phyloP scores from a whole-genome alignment of 345 rosid genomes.

The Populus ilicifolia region DNA sequence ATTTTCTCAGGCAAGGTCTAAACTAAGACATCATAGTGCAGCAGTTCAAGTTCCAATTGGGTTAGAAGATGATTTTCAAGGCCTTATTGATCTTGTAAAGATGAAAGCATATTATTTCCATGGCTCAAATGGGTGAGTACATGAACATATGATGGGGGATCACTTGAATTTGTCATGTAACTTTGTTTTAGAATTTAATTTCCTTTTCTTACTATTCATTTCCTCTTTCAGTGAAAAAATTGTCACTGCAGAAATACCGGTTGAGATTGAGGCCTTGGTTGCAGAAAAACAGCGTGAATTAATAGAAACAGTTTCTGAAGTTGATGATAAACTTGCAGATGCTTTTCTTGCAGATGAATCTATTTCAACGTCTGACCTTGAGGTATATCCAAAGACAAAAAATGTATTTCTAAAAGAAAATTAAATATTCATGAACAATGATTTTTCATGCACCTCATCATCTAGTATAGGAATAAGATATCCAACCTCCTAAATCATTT shows the following conservation, averaged over 20 bases:
- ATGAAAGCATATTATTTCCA: conserved; percentile 66
- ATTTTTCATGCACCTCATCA: not conserved
- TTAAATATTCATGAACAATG: not conserved
- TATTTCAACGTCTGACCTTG: conserved; percentile 67
- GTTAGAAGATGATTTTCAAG: conserved; percentile 80
- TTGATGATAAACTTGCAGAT: conserved; percentile 91
- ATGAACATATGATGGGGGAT: conserved; percentile 1
- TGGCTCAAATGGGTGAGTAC: conserved; percentile 84
- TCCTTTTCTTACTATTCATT: not conserved
- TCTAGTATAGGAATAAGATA: not conserved
- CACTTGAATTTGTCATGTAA: conserved; percentile 1
- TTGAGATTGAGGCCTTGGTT: conserved; percentile 67
- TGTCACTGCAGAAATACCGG: conserved; percentile 68
- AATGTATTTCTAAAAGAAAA: not conserved
- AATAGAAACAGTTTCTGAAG: conserved; percentile 88
- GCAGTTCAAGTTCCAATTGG: conserved; percentile 98
- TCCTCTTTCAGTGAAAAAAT: conserved; percentile 69
- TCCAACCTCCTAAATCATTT: not conserved
- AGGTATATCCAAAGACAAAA: conserved; percentile 42
- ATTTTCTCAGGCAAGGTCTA: conserved; percentile 68
- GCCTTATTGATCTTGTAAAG: conserved; percentile 83
- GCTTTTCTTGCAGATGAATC: conserved; percentile 83
- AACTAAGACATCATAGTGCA: conserved; percentile 92
- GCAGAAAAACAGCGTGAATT: conserved; percentile 84
- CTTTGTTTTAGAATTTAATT: not conserved